Percentiles rank a stretch among this genome's conserved stretches.
Evolutionary conservation across 1,284 basidiomycete genomes (phyloP).

Genomic region (Ustilago sp.): DNA sequence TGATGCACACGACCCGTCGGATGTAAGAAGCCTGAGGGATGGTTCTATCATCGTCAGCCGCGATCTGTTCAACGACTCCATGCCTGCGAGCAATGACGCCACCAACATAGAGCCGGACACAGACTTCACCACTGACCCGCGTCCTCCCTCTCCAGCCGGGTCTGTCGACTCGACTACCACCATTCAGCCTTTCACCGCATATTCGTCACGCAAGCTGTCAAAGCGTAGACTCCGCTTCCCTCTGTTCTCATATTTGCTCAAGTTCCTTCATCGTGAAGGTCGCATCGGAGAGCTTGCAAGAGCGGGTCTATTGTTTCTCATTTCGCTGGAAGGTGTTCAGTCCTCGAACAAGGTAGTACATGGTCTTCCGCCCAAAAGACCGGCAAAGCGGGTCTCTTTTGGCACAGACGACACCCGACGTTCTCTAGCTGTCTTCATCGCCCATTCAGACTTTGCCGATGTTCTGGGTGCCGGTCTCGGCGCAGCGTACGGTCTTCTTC

Average conservation of each 20-base stretch:
- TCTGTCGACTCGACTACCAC: slow-evolving; percentile 52
- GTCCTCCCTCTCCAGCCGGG: slow-evolving; percentile 38
- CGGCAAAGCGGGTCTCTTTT: slow-evolving; percentile 29
- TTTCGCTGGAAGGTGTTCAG: slow-evolving; percentile 76
- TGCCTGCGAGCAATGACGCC: background rate
- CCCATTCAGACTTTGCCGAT: slow-evolving; percentile 95
- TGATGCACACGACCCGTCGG: slow-evolving; percentile 12
- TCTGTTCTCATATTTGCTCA: slow-evolving; percentile 89
- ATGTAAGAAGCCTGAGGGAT: slow-evolving; percentile 30
- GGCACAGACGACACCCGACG: slow-evolving; percentile 62
- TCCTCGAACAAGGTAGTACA: slow-evolving; percentile 5
- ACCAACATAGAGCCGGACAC: background rate
- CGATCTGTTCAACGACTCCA: slow-evolving; percentile 18
- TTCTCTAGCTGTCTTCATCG: slow-evolving; percentile 88
- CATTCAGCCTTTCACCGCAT: slow-evolving; percentile 36
- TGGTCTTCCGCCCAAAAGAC: background rate
- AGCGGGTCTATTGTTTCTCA: slow-evolving; percentile 88
- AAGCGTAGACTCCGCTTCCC: slow-evolving; percentile 54
- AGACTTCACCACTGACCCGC: background rate
- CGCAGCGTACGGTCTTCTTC: slow-evolving; percentile 90
- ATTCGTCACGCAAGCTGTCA: slow-evolving; percentile 11
- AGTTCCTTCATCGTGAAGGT: slow-evolving; percentile 94
- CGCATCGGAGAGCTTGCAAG: slow-evolving; percentile 93
- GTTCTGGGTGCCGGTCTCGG: slow-evolving; percentile 93
- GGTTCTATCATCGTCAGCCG: slow-evolving; percentile 48